These are phyloP conservation scores for Hemileia vastatrix DNA, from an alignment of 1,284 basidiomycete species.

Conservation along the genomic window DNA sequence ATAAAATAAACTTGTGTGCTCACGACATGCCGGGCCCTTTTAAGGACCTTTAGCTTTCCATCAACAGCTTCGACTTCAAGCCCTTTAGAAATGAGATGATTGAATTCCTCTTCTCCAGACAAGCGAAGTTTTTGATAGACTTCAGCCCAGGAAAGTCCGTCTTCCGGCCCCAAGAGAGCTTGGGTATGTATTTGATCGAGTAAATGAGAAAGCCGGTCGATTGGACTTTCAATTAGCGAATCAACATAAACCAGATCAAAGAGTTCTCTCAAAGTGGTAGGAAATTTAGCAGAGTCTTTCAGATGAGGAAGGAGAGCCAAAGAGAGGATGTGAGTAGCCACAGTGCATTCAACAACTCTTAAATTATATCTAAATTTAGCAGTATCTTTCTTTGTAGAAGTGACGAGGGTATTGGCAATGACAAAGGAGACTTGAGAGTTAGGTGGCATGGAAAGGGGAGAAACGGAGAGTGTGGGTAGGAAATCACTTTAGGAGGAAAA, in stretches of 20 bases:
- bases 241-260: background rate
- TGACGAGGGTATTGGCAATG: conserved; percentile 16
- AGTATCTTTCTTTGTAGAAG: conserved; percentile 11
- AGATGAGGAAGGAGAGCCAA: background rate
- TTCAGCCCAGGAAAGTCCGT: background rate
- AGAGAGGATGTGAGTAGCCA: background rate
- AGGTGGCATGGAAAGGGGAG: conserved; percentile 1
- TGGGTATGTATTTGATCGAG: background rate
- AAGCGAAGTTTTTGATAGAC: background rate
- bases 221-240: background rate
- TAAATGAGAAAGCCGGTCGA: too few relatives aligned
- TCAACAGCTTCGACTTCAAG: conserved; percentile 4
- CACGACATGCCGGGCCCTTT: conserved; percentile 12
- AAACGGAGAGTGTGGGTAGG: background rate
- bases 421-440: conserved; percentile 1
- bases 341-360: conserved; percentile 9
- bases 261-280: background rate
- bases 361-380: conserved; percentile 14
- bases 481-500: conserved; percentile 7
- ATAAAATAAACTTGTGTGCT: too few relatives aligned
- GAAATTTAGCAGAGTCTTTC: background rate
- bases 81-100: background rate
- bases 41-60: conserved; percentile 2
- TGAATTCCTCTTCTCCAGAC: too few relatives aligned
- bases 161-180: background rate